These are phyloP conservation scores for Pichia sp. DNA, from an alignment of 1,139 yeast species.

Conservation along the genomic window DNA sequence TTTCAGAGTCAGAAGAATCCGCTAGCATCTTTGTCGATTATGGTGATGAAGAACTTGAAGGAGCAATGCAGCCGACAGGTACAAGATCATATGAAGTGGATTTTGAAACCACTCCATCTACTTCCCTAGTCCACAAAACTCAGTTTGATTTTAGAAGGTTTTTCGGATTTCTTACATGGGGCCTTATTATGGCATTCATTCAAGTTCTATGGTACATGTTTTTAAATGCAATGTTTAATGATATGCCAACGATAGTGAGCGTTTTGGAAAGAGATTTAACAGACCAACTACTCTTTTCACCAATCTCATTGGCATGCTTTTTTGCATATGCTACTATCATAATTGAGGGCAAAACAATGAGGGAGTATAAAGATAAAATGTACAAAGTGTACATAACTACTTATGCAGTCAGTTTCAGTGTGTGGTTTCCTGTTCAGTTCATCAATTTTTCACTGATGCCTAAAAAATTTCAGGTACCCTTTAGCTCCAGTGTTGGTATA, in stretches of 20 bases:
- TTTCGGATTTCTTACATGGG: slow-evolving; percentile 83
- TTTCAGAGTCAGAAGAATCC: slow-evolving; percentile 12
- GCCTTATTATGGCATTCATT: slow-evolving; percentile 69
- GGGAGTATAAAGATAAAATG: slow-evolving; percentile 57
- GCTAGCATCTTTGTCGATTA: slow-evolving; percentile 27
- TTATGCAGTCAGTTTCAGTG: slow-evolving; percentile 65
- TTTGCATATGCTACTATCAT: slow-evolving; percentile 79
- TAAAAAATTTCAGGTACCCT: slow-evolving; percentile 76
- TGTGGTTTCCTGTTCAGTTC: slow-evolving; percentile 96
- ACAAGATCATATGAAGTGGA: slow-evolving; percentile 4
- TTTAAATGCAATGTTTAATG: slow-evolving; percentile 66
- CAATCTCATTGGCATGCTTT: slow-evolving; percentile 71
- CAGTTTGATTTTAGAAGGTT: slow-evolving; percentile 61
- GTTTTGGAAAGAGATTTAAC: slow-evolving; percentile 81
- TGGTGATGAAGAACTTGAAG: slow-evolving; percentile 21
- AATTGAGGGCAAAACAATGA: slow-evolving; percentile 65
- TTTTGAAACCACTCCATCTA: slow-evolving; percentile 3
- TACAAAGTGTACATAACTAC: slow-evolving; percentile 66
- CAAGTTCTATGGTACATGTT: slow-evolving; percentile 89
- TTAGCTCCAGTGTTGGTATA: slow-evolving; percentile 83
- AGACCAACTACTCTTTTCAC: slow-evolving; percentile 86
- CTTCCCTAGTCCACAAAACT: no score
- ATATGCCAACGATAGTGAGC: slow-evolving; percentile 75
- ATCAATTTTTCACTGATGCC: slow-evolving; percentile 81
- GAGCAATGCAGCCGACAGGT: not conserved